Percentiles rank a stretch among this genome's conserved stretches.
Evolutionary conservation across 768 basidiomycete species (phyloP).

Genomic region (Psilocybe sp.): DNA sequence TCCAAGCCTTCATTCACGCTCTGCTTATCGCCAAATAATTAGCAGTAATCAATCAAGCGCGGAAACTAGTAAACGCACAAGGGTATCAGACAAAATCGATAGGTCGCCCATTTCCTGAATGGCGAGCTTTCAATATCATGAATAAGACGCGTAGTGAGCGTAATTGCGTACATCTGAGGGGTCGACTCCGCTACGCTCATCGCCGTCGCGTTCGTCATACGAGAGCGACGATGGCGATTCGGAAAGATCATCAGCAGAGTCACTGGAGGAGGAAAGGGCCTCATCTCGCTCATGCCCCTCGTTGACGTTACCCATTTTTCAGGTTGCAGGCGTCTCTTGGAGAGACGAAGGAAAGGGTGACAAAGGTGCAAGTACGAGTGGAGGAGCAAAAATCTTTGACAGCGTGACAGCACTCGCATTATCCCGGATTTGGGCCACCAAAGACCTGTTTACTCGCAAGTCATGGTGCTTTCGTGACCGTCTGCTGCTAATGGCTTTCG

Average conservation of each 20-base stretch:
- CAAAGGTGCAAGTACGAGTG: background rate
- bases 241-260: background rate
- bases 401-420: slow-evolving; percentile 6
- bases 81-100: too few relatives aligned
- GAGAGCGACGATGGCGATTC: background rate
- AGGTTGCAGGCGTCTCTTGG: background rate
- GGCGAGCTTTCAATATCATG: too few relatives aligned
- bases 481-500: too few relatives aligned
- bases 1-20: too few relatives aligned
- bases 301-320: slow-evolving; percentile 14
- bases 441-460: too few relatives aligned
- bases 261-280: background rate
- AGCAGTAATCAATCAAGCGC: too few relatives aligned
- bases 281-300: slow-evolving; percentile 10
- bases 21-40: too few relatives aligned
- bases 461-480: too few relatives aligned
- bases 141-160: too few relatives aligned
- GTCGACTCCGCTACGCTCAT: background rate
- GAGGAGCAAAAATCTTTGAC: slow-evolving; percentile 1
- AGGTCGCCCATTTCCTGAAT: too few relatives aligned
- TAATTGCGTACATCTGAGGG: too few relatives aligned
- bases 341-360: background rate
- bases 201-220: background rate
- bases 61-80: too few relatives aligned
- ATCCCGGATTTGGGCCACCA: background rate